Conservation (phyloP, 768 basidiomycete species). For the Rhodosporidiobolus sp. region DNA sequence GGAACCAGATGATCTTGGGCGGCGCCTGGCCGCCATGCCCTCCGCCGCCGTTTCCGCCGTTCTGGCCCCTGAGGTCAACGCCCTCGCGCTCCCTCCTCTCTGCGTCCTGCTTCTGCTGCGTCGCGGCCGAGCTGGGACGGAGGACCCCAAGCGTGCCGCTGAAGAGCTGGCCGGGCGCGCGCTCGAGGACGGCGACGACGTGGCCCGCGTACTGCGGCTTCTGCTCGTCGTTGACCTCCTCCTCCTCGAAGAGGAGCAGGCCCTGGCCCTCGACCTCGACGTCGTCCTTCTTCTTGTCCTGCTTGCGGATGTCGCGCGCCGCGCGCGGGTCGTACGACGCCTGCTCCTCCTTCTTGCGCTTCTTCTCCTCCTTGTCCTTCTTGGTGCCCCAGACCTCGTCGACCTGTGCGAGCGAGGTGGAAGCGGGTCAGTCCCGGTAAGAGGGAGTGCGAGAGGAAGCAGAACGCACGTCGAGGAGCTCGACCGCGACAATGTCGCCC, state of each 20-base stretch:
- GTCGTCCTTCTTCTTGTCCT: slow-evolving; percentile 99
- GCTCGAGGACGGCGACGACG: slow-evolving; percentile 98
- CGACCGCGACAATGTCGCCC: slow-evolving; percentile 96
- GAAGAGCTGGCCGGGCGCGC: slow-evolving; percentile 98
- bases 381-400: slow-evolving; percentile 67
- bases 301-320: slow-evolving; percentile 59
- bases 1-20: slow-evolving; percentile 99
- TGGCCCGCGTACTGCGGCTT: slow-evolving; percentile 98
- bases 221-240: slow-evolving; percentile 97
- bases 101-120: slow-evolving; percentile 59
- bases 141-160: slow-evolving; percentile 82
- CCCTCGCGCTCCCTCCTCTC: slow-evolving; percentile 96
- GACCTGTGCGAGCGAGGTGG: slow-evolving; percentile 18
- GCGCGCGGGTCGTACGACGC: slow-evolving; percentile 84
- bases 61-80: slow-evolving; percentile 55
- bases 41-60: slow-evolving; percentile 60
- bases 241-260: slow-evolving; percentile 92
- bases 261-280: slow-evolving; percentile 99
- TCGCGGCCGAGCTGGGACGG: slow-evolving; percentile 33
- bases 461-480: slow-evolving; percentile 82
- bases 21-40: slow-evolving; percentile 57
- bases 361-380: slow-evolving; percentile 99
- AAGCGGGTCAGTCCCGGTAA: too few relatives aligned
- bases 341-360: slow-evolving; percentile 99
- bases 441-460: not conserved